Percentiles rank a stretch among this genome's conserved stretches.
These are phyloP conservation scores for Capsella bursapastoris DNA, from an alignment of 345 rosid genomes.

Conservation along the genomic window DNA sequence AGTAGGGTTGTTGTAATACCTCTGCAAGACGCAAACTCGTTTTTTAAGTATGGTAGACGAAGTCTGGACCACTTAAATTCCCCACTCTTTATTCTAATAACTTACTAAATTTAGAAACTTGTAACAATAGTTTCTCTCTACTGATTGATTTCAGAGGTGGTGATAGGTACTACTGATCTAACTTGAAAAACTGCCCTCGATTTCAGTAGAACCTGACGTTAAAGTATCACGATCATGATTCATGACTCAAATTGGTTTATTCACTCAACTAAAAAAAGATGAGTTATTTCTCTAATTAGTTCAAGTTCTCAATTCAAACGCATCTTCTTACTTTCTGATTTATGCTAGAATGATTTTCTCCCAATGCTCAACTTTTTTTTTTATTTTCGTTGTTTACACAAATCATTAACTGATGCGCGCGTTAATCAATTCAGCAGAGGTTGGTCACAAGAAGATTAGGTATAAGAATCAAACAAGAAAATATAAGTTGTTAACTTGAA, in stretches of 20 bases:
- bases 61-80: conserved; percentile 7
- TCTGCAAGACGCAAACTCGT: conserved; percentile 20
- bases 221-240: not conserved
- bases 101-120: not conserved
- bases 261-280: not conserved
- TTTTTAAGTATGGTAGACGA: conserved; percentile 3
- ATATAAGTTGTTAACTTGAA: not conserved
- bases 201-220: conserved; percentile 15
- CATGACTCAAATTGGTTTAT: conserved; percentile 1
- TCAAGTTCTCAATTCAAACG: conserved; percentile 6
- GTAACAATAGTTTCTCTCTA: not conserved
- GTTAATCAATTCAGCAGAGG: not conserved
- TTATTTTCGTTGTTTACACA: not conserved
- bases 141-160: conserved; percentile 19
- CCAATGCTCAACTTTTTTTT: not conserved
- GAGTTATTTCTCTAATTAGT: not conserved
- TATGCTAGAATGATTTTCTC: not conserved
- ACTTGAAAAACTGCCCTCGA: not conserved
- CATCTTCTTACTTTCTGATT: conserved; percentile 2
- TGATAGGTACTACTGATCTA: not conserved
- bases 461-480: not conserved
- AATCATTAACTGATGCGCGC: not conserved
- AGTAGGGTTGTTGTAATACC: conserved; percentile 14
- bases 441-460: not conserved
- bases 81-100: not conserved